Evolutionary conservation across 768 basidiomycete genomes (phyloP).

Genomic region (Nidularia pulvinata): DNA sequence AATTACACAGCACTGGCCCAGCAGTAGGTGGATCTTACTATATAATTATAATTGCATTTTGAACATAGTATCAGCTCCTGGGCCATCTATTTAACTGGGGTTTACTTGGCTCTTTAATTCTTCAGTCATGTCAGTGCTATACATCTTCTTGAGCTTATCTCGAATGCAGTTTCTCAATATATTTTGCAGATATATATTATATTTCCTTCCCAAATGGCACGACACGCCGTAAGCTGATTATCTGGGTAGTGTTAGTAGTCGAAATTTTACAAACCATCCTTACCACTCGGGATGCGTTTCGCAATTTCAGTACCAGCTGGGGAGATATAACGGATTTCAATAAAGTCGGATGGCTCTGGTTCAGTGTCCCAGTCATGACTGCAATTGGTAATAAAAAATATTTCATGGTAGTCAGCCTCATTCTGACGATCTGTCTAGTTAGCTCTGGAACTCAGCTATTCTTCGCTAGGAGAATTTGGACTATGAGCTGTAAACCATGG

Average conservation of each 20-base stretch:
- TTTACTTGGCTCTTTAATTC: constrained; percentile 11
- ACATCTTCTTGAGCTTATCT: not conserved
- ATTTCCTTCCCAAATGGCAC: constrained; percentile 21
- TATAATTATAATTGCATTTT: not conserved
- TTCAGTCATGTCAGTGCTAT: constrained; percentile 19
- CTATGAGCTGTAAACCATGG: constrained; percentile 4
- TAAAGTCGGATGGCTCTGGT: constrained; percentile 16
- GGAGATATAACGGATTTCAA: constrained; percentile 18
- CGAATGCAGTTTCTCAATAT: not conserved
- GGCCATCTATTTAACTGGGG: constrained; percentile 15
- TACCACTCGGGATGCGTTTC: constrained; percentile 17
- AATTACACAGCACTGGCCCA: not conserved
- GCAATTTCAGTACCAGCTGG: constrained; percentile 19
- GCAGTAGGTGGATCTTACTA: not conserved
- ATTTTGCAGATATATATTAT: constrained; percentile 19
- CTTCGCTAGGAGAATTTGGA: constrained; percentile 13
- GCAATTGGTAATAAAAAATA: constrained; percentile 10
- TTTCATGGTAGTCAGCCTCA: not conserved
- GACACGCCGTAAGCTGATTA: constrained; percentile 14
- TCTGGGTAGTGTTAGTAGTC: constrained; percentile 9
- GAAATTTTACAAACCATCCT: constrained; percentile 17
- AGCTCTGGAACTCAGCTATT: constrained; percentile 14
- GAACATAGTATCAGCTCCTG: constrained; percentile 5
- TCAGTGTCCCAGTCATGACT: constrained; percentile 17
- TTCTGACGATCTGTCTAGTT: constrained; percentile 5